Percentiles rank a stretch among this genome's conserved stretches.
Conservation (phyloP, 2,329 filamentous ascomycete species). For the Penicillium sp. region DNA sequence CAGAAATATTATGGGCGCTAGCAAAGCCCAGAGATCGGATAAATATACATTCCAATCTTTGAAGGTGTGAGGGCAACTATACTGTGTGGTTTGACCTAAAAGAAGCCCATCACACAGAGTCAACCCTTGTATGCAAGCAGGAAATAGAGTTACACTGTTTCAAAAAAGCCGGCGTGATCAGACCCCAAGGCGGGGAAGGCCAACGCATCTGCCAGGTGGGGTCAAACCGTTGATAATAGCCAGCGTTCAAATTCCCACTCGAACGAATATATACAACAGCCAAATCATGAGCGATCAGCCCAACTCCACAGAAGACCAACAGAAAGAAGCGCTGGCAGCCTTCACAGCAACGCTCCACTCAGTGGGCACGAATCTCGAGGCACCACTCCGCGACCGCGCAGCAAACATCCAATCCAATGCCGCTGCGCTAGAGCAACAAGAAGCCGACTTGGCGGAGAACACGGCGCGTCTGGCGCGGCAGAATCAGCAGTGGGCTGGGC, state of each 20-base stretch:
- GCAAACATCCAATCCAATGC: constrained; percentile 59
- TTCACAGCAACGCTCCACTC: constrained; percentile 48
- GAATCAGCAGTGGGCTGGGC: constrained; percentile 56
- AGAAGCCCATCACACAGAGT: no score
- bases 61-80: no score
- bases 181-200: no score
- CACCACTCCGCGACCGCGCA: constrained; percentile 56
- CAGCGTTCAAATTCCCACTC: background rate
- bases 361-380: constrained; percentile 52
- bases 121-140: no score
- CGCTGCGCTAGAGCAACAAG: constrained; percentile 56
- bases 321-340: constrained; percentile 45
- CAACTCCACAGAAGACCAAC: constrained; percentile 25
- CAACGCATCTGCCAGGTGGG: no score
- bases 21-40: no score
- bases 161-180: no score
- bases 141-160: no score
- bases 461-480: constrained; percentile 55
- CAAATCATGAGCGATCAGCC: background rate
- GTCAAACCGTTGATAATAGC: no score
- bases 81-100: no score
- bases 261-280: background rate
- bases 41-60: no score
- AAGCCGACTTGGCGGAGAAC: constrained; percentile 53
- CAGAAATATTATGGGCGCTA: no score